Base-by-base conservation (phyloP, 1,284 basidiomycete genomes). In the Pseudozyma sp. region DNA sequence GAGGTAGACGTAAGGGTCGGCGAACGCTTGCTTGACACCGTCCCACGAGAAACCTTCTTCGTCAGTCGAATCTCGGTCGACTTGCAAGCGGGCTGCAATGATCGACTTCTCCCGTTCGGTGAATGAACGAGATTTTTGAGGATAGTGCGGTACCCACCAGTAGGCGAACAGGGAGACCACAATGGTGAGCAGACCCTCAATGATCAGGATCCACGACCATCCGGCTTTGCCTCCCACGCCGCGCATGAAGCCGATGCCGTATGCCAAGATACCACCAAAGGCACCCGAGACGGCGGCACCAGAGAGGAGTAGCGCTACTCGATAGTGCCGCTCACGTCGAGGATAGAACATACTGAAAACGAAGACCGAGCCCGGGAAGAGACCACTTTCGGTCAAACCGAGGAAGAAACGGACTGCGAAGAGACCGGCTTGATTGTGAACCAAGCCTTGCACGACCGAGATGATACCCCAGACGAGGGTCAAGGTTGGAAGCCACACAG, bases 311-410 rank as follows among this genome's bases (percentile, higher is more conserved):
- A 91, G 85, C 0, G 89, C 88, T 2, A 91, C 89, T 44, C 90
- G 86, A 86, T 88, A 89, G 66, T 89, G 89, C 3, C 90, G 87
- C 78, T 90, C 89, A 36, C 76, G 76, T 85, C 89, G 87, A 82
- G 61, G 87, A 85, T 91, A 91, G 75, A 89, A 91, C 21, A 90
- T 87, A 11, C 89, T 89, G 76, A 91, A 90, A 2, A 90, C 79
- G 74, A 88, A 90, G 13, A 90, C 86, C 3, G 88, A 87, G n/a
- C 90, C 90, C 5, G 89, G 89, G 77, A 90, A 90, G 1, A 83
- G 67, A n/a, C 79, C 77, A 36, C 53, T 47, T 39, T 70, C 79
- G 50, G 49, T 68, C 31, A 52, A 35, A 77, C 86, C 54, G 58
- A 80, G 67, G 88, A 89, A 83, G 76, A 89, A 88, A 43, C 89